A percentile compares a stretch with the other conserved stretches of the same genome.
These are phyloP conservation scores for Stagonosporopsis rhizophila DNA, from an alignment of 2,329 filamentous ascomycete species.

Conservation along the genomic window DNA sequence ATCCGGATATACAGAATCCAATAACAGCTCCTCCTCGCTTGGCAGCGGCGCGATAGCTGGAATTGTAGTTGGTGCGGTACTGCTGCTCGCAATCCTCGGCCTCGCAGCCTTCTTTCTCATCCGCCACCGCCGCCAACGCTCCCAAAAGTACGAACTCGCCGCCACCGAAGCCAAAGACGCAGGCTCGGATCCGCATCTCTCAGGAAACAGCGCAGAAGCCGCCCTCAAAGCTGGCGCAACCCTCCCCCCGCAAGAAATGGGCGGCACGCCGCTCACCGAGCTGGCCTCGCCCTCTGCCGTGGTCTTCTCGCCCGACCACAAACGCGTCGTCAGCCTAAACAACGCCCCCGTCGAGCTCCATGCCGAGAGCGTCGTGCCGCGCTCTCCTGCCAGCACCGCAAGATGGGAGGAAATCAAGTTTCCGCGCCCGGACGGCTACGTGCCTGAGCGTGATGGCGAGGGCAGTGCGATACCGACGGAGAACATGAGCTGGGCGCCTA, in stretches of 20 bases:
- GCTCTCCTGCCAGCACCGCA: conserved; percentile 21
- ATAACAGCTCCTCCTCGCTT: conserved; percentile 19
- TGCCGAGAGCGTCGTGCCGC: conserved; percentile 17
- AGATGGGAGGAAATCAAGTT: conserved; percentile 35
- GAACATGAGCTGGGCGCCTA: conserved; percentile 32
- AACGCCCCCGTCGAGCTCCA: conserved; percentile 35
- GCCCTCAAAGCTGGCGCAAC: conserved; percentile 25
- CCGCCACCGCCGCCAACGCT: conserved; percentile 26
- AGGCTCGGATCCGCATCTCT: conserved; percentile 17
- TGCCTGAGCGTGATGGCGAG: conserved; percentile 27
- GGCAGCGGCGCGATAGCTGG: conserved; percentile 42
- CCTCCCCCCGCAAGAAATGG: conserved; percentile 28
- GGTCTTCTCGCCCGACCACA: conserved; percentile 26
- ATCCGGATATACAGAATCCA: neutral
- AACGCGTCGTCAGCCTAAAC: conserved; percentile 31
- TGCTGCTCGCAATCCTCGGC: conserved; percentile 28
- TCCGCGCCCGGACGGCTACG: conserved; percentile 17
- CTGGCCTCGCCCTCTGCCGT: conserved; percentile 26
- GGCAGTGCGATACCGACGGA: conserved; percentile 22
- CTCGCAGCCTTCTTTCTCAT: conserved; percentile 31
- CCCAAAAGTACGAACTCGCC: conserved; percentile 30
- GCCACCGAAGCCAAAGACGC: conserved; percentile 30
- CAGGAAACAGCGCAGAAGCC: conserved; percentile 3
- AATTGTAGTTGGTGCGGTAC: conserved; percentile 36
- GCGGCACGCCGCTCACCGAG: conserved; percentile 35